Base-by-base conservation (phyloP, 2,329 filamentous ascomycete genomes). In the Achaetomium macrosporum region DNA sequence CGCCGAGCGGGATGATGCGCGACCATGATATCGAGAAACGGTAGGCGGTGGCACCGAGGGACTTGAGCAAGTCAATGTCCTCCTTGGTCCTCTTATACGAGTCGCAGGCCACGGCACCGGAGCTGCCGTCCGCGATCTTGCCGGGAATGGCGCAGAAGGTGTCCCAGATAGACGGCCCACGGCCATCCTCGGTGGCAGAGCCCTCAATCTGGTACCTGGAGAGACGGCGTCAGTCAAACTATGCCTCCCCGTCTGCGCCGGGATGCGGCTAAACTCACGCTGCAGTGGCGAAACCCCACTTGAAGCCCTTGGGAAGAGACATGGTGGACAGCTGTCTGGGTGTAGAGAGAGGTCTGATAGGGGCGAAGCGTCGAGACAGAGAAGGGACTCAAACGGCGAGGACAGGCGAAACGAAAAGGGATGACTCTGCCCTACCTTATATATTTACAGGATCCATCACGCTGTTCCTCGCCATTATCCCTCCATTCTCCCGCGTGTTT, bases 161-260 rank as follows among this genome's bases (percentile, higher is more conserved):
- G 71, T 95, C 90, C 90, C 90, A 95, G 69, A 95, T 93, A 57
- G 86, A 89, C 50, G 88, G 84, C 19, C 81, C 86, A 59, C 89
- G 87, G 59, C 89, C 90, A 66, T 92, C 89, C 65, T 85, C 80
- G 44, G 85, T 75, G 37, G 78, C 75, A 44, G 83, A 83, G 53
- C 90, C 90, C 74, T 95, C 90, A 62, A 95, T 87, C 69, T 95
- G 89, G 74, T 93, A 95, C 66, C 89, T 93, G 65, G 5, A 56
- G 37, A 50, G 50, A 5, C 13, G 25, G 29, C 13, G 47, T 49
- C 25, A 55, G 51, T 16, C 25, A 15, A 13, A 16, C 15, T 16
- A 37, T 35, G 33, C 10, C 15, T 37, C 35, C 6, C 5, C 4
- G 42, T 42, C 13, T 47, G 35, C 30, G 25, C 16, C 19, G 44